Conservation (phyloP, 2,329 filamentous ascomycete species). For the Hypoxylon sp. region DNA sequence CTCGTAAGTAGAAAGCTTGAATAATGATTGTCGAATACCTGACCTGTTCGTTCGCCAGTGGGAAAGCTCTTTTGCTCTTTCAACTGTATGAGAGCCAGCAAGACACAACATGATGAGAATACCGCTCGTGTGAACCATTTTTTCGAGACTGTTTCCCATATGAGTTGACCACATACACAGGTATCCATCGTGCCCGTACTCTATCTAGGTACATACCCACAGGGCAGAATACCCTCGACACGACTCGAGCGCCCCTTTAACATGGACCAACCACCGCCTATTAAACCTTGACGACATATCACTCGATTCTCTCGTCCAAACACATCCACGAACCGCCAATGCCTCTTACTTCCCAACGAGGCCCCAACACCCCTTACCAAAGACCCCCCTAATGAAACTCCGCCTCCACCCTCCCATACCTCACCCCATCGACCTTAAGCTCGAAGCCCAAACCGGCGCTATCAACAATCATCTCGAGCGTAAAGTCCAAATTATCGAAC, state of each 20-base stretch:
- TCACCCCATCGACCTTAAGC: conserved; percentile 80
- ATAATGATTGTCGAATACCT: not conserved
- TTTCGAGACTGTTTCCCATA: not conserved
- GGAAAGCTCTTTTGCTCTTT: not conserved
- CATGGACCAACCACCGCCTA: not conserved
- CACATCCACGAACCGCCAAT: not conserved
- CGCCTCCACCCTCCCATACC: conserved; percentile 82
- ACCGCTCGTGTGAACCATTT: not conserved
- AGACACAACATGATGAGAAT: not conserved
- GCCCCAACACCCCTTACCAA: not conserved
- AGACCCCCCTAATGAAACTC: conserved; percentile 74
- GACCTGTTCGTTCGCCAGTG: not conserved
- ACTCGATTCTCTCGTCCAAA: not conserved
- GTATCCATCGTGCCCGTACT: not conserved
- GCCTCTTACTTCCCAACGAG: not conserved
- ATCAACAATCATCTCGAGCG: conserved; percentile 85
- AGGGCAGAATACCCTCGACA: not conserved
- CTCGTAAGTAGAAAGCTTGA: too few species aligned
- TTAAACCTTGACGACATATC: not conserved
- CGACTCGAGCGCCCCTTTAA: not conserved
- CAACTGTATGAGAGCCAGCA: not conserved
- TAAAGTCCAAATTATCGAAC: conserved; percentile 86
- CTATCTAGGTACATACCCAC: not conserved
- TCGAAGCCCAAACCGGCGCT: conserved; percentile 83
- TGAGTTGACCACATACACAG: not conserved